phyloP scores from a whole-genome alignment of 129 eudicot genomes.

The Escallonia rubra region DNA sequence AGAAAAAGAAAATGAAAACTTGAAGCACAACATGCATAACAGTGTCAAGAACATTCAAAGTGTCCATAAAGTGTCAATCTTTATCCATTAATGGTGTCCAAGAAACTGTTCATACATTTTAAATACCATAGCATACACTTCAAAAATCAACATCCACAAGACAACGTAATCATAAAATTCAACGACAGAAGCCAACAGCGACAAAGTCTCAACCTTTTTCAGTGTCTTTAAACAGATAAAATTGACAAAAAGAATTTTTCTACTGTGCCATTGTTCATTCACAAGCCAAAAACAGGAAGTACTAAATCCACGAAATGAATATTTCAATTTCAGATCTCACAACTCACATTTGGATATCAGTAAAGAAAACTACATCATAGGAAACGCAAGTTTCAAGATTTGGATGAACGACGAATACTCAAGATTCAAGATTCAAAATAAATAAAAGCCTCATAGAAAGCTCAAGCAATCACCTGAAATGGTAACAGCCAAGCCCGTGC shows the following conservation, averaged over 20 bases:
- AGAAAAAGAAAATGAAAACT: too few relatives aligned
- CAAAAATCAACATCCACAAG: neutral
- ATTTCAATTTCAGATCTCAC: neutral
- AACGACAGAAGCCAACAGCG: neutral
- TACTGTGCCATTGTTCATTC: neutral
- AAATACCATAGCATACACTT: neutral
- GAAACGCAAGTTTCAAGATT: too few relatives aligned
- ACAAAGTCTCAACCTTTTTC: neutral
- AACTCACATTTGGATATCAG: too few relatives aligned
- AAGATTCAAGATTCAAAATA: constrained; percentile 9
- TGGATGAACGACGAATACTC: too few relatives aligned
- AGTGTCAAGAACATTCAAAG: neutral
- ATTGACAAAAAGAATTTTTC: neutral
- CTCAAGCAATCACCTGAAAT: constrained; percentile 53
- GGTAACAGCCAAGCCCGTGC: constrained; percentile 88
- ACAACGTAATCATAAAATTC: neutral
- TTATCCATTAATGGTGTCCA: neutral
- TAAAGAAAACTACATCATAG: too few relatives aligned
- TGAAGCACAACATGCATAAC: neutral
- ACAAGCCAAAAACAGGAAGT: neutral
- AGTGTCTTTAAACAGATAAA: neutral
- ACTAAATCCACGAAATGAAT: neutral
- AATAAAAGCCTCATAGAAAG: neutral
- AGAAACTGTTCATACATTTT: neutral
- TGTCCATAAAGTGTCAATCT: neutral